Percentiles rank a stretch among this genome's conserved stretches.
Conservation (phyloP, 106 monocot genomes). For the Dioscorea zingiberensis region DNA sequence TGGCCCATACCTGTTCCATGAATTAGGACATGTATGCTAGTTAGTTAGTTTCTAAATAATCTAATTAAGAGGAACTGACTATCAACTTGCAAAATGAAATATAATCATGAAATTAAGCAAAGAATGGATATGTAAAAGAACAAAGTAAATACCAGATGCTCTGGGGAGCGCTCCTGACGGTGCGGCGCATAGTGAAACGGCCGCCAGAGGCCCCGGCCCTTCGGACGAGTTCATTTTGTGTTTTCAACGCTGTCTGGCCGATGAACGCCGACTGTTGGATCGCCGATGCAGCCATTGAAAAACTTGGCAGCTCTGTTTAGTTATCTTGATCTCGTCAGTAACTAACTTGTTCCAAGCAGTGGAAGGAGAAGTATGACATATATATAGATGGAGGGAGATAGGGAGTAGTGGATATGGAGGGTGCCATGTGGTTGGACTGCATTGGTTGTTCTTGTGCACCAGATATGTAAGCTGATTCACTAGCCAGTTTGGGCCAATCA, state of each 20-base stretch:
- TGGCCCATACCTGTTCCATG: conserved; percentile 9
- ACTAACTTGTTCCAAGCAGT: no score
- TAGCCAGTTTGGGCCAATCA: not conserved
- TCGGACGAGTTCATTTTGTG: conserved; percentile 2
- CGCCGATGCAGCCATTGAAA: conserved; percentile 2
- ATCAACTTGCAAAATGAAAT: no score
- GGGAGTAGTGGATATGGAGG: not conserved
- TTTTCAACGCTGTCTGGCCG: conserved; percentile 1
- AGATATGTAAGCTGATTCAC: conserved; percentile 1
- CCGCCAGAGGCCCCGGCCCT: conserved; percentile 5
- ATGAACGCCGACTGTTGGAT: conserved; percentile 1
- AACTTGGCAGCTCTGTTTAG: not conserved
- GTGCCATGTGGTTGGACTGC: not conserved
- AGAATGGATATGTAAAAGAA: not conserved
- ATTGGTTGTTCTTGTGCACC: not conserved
- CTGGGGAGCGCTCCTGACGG: not conserved
- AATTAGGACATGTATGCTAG: no score
- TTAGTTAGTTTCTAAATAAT: no score
- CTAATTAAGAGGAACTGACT: no score
- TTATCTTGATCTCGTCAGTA: no score
- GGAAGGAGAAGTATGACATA: no score
- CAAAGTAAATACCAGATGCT: conserved; percentile 5
- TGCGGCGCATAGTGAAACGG: conserved; percentile 7
- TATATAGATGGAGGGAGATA: not conserved
- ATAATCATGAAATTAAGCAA: no score